Evolutionary conservation across 2,329 filamentous ascomycete genomes (phyloP).

Genomic region (Penicillium polonicum): DNA sequence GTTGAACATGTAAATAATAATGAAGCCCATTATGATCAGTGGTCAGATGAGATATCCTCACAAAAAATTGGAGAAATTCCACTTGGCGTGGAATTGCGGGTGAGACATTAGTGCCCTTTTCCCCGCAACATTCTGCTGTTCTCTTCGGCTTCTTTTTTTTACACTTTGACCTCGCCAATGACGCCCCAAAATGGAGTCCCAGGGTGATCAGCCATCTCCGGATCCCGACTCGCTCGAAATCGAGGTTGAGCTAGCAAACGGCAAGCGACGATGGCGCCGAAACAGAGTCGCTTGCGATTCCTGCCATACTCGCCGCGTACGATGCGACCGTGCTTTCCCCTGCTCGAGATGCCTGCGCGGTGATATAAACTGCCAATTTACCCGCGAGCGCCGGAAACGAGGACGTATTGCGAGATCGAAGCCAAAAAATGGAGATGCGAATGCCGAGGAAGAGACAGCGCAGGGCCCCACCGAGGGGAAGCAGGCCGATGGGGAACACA

Average conservation of each 20-base stretch:
- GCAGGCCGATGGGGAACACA: slow-evolving; percentile 12
- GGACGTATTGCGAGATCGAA: slow-evolving; percentile 75
- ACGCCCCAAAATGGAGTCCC: slow-evolving; percentile 34
- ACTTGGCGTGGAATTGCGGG: background rate
- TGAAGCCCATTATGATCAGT: background rate
- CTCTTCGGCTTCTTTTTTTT: background rate
- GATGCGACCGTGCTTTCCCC: slow-evolving; percentile 87
- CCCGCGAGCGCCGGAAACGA: slow-evolving; percentile 87
- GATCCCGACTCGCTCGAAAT: slow-evolving; percentile 15
- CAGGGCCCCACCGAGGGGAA: slow-evolving; percentile 3
- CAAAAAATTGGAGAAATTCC: slow-evolving; percentile 3
- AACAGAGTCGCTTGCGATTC: slow-evolving; percentile 74
- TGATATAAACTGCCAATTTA: slow-evolving; percentile 71
- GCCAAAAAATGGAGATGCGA: slow-evolving; percentile 35
- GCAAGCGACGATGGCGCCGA: slow-evolving; percentile 39
- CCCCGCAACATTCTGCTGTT: slow-evolving; percentile 6
- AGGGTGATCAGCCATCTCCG: slow-evolving; percentile 28
- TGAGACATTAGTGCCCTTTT: slow-evolving; percentile 11
- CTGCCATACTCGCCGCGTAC: slow-evolving; percentile 89
- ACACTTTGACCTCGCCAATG: slow-evolving; percentile 21
- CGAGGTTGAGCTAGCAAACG: slow-evolving; percentile 21
- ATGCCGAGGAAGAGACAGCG: background rate
- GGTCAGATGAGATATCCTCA: background rate
- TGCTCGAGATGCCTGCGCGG: slow-evolving; percentile 88
- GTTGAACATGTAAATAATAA: background rate